A percentile compares a stretch with the other conserved stretches of the same genome.
These are phyloP conservation scores for Typha latifolia DNA, from an alignment of 176 grass and related monocot species.

Conservation along the genomic window DNA sequence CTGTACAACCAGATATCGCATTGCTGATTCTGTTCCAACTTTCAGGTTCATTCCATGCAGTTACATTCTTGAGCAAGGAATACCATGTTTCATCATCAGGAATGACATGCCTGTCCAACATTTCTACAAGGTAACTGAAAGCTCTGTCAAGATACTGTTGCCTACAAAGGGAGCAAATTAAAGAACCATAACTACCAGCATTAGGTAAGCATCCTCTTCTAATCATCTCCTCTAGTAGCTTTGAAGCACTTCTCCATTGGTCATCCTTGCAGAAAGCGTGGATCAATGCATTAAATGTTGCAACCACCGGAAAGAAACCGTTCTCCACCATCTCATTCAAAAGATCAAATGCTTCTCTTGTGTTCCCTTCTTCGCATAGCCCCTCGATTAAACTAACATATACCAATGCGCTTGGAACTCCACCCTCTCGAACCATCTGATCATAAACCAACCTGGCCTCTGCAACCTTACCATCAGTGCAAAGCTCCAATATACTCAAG, in stretches of 20 bases:
- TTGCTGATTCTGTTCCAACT: background rate
- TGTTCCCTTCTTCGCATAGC: conserved; percentile 17
- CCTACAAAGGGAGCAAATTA: conserved; percentile 18
- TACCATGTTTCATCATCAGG: conserved; percentile 24
- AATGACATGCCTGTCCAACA: conserved; percentile 10
- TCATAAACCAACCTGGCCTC: conserved; percentile 26
- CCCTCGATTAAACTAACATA: conserved; percentile 23
- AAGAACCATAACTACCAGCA: conserved; percentile 6
- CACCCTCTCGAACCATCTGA: conserved; percentile 25
- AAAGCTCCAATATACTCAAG: conserved; percentile 20
- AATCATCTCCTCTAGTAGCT: conserved; percentile 29
- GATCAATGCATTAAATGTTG: conserved; percentile 27
- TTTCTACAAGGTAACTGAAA: conserved; percentile 15
- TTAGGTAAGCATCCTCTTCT: conserved; percentile 17
- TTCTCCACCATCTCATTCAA: conserved; percentile 27
- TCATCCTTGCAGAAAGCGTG: conserved; percentile 22
- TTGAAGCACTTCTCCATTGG: conserved; percentile 11
- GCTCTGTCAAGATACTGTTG: conserved; percentile 23
- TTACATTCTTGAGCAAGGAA: conserved; percentile 22
- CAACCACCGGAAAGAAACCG: conserved; percentile 8
- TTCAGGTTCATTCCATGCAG: background rate
- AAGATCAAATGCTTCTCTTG: conserved; percentile 27
- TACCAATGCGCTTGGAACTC: conserved; percentile 25
- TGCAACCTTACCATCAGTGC: conserved; percentile 13
- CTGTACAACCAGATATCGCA: background rate